Evolutionary conservation across 768 basidiomycete genomes (phyloP), one percentile per base, ranked within the genome.

Genomic region (Agrocybe praecox): DNA sequence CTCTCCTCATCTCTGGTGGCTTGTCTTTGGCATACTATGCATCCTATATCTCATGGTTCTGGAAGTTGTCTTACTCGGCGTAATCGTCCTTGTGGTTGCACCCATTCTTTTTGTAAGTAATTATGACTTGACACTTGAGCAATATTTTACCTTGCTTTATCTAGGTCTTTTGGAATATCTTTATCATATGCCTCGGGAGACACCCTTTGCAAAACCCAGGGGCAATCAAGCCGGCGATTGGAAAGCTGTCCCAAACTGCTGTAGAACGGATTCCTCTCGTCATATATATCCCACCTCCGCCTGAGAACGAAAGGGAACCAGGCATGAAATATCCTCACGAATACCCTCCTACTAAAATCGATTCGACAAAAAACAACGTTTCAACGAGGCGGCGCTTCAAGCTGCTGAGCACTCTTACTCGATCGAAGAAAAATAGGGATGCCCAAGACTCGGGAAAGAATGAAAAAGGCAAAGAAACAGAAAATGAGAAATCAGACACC

Each of bases 1-100:
- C 0, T 82, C 92, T 12, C 92, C 92, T 8, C 88, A 92, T 61
- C 73, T 94, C 32, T 94, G 92, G 92, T 94, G 90, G 90, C 82
- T 93, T 46, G 84, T 83, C 19, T 92, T 94, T 67, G 87, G 84
- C 33, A 87, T 94, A 62, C 74, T 94, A 14, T 86, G 88, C 71
- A 83, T 90, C 42, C 86, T 90, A 76, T 94, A 94, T 66, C 64
- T 93, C 53, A 85, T 89, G 78, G 79, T 83, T 7, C 64, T 78
- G 23, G 78, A 94, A 69, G 85, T 94, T 48, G 69, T 93, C 53
- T 62, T 93, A 5, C 80, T 94, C 15, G 90, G 87, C 22, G 75
- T 93, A 57, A 74, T 92, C 11, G 85, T 94, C 29, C 89, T 94
- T 68, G 79, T 94, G 53, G 70, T 94, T 55, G 87, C 89, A 1